phyloP scores from a whole-genome alignment of 257 asterid genomes.

The Echites panduratus region DNA sequence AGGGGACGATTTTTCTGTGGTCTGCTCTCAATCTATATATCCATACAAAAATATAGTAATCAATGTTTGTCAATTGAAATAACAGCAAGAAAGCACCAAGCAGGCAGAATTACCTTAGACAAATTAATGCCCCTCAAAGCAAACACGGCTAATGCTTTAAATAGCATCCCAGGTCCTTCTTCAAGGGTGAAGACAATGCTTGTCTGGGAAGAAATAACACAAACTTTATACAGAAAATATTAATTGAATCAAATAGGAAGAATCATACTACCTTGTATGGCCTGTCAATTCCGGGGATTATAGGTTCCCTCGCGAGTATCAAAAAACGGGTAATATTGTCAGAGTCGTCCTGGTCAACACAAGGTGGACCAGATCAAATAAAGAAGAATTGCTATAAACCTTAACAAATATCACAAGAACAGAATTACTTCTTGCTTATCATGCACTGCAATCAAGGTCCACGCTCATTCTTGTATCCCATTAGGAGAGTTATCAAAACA shows the following conservation, averaged over 20 bases:
- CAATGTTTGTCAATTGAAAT: constrained; percentile 4
- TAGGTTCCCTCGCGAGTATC: constrained; percentile 80
- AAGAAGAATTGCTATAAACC: not conserved
- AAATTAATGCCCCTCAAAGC: constrained; percentile 74
- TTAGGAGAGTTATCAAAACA: not conserved
- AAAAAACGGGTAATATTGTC: constrained; percentile 77
- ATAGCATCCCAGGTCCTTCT: constrained; percentile 95
- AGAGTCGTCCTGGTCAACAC: constrained; percentile 58
- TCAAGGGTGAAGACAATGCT: constrained; percentile 88
- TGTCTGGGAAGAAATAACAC: constrained; percentile 40
- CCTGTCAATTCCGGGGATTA: constrained; percentile 33
- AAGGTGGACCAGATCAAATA: constrained; percentile 15
- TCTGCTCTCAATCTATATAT: constrained; percentile 82
- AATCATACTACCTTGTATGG: constrained; percentile 33
- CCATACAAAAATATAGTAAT: not conserved
- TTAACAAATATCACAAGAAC: constrained; percentile 6
- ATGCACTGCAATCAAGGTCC: not conserved
- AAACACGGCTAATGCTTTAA: constrained; percentile 93
- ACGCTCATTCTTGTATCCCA: not conserved
- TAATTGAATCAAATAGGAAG: not conserved
- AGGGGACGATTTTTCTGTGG: constrained; percentile 81
- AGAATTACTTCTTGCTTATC: not conserved
- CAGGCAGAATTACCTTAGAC: constrained; percentile 52
- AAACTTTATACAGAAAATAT: not conserved
- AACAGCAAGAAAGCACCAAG: constrained; percentile 11